Conservation (phyloP, 1,139 yeast genomes). For the Candida pseudoviswanathii region DNA sequence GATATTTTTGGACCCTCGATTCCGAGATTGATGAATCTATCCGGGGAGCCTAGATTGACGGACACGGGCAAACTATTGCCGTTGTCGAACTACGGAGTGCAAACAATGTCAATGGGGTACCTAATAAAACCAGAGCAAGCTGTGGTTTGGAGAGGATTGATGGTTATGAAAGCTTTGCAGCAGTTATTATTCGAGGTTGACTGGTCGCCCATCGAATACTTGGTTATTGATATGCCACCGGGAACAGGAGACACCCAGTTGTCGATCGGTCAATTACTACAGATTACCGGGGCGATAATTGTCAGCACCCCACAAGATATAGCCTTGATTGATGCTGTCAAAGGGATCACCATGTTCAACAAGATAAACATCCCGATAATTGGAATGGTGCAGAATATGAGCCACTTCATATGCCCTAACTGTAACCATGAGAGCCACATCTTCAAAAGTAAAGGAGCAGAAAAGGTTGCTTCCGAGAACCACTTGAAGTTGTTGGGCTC, state of each 20-base stretch:
- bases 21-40: constrained; percentile 66
- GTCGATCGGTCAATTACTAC: constrained; percentile 76
- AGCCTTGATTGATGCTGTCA: constrained; percentile 77
- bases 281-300: constrained; percentile 76
- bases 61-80: constrained; percentile 62
- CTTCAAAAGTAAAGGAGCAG: constrained; percentile 72
- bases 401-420: constrained; percentile 72
- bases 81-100: constrained; percentile 72
- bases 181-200: constrained; percentile 80
- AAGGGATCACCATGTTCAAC: constrained; percentile 78
- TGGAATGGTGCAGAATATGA: constrained; percentile 86
- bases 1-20: constrained; percentile 86
- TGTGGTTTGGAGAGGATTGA: constrained; percentile 83
- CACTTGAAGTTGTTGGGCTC: constrained; percentile 60
- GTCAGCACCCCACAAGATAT: constrained; percentile 90
- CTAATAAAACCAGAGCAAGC: constrained; percentile 69
- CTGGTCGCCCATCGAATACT: constrained; percentile 72
- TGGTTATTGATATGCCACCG: constrained; percentile 86
- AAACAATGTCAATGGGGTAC: constrained; percentile 91
- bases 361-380: constrained; percentile 74
- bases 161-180: constrained; percentile 86
- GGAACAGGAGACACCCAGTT: constrained; percentile 91
- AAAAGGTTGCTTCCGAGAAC: constrained; percentile 54
- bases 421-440: constrained; percentile 74
- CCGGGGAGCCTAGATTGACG: constrained; percentile 67